These are phyloP conservation scores for Ehretia macrophylla DNA, from an alignment of 257 asterid species.

Conservation along the genomic window DNA sequence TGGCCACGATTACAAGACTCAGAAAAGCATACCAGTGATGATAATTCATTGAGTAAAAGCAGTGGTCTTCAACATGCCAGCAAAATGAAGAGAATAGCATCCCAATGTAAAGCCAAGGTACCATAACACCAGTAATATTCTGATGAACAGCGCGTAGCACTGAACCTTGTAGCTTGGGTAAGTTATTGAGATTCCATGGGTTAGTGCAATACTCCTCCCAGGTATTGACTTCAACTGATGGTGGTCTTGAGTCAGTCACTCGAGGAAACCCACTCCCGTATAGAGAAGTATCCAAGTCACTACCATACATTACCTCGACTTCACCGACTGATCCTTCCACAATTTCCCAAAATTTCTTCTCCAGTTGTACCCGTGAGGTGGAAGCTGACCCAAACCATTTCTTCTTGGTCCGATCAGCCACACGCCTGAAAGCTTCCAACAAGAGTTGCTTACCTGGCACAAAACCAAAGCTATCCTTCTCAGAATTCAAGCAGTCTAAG, in stretches of 20 bases:
- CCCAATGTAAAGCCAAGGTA: slow-evolving; percentile 94
- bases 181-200: slow-evolving; percentile 94
- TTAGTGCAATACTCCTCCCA: slow-evolving; percentile 82
- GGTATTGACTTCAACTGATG: slow-evolving; percentile 46
- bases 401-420: slow-evolving; percentile 82
- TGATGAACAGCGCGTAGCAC: slow-evolving; percentile 85
- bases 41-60: slow-evolving; percentile 96
- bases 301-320: slow-evolving; percentile 92
- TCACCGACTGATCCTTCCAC: slow-evolving; percentile 91
- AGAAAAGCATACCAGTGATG: slow-evolving; percentile 71
- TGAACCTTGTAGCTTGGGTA: slow-evolving; percentile 88
- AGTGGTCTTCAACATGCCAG: slow-evolving; percentile 99
- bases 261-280: slow-evolving; percentile 96
- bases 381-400: slow-evolving; percentile 80
- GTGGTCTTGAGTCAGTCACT: slow-evolving; percentile 40
- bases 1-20: neutral
- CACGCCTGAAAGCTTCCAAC: slow-evolving; percentile 77
- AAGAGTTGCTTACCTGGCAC: slow-evolving; percentile 79
- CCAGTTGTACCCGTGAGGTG: slow-evolving; percentile 63
- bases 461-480: slow-evolving; percentile 85
- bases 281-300: slow-evolving; percentile 86
- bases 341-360: slow-evolving; percentile 94
- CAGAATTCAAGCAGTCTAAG: slow-evolving; percentile 84
- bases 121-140: slow-evolving; percentile 95
- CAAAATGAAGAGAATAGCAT: slow-evolving; percentile 93